phyloP scores from a whole-genome alignment of 768 basidiomycete species.

The Suillus subaureus region DNA sequence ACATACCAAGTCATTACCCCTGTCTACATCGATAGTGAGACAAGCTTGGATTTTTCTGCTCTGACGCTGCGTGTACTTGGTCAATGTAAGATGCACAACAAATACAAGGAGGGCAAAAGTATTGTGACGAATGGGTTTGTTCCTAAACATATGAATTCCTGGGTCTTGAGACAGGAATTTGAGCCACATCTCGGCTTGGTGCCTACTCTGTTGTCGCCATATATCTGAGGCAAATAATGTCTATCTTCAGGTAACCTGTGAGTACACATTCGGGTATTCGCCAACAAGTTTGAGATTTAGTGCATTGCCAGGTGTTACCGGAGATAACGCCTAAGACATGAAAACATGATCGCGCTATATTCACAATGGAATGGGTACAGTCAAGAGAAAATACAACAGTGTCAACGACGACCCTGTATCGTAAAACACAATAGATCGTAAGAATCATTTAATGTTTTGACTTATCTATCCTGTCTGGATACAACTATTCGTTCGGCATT shows the following conservation, averaged over 20 bases:
- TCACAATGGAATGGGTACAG: background rate
- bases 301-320: background rate
- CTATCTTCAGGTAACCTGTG: background rate
- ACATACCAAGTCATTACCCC: slow-evolving; percentile 16
- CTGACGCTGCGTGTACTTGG: background rate
- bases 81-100: background rate
- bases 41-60: slow-evolving; percentile 20
- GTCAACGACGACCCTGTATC: background rate
- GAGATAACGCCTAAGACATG: background rate
- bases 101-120: background rate
- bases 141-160: background rate
- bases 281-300: background rate
- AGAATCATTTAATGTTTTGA: background rate
- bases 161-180: background rate
- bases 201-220: background rate
- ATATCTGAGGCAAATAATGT: background rate
- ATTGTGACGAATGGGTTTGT: background rate
- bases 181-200: background rate
- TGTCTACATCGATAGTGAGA: slow-evolving; percentile 20
- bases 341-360: background rate
- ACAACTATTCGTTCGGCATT: slow-evolving; percentile 4
- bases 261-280: background rate
- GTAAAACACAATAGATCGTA: background rate
- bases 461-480: slow-evolving; percentile 10
- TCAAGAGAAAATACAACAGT: background rate